Evolutionary conservation across 2,329 filamentous ascomycete species (phyloP).

Genomic region (Lachnellula arida): DNA sequence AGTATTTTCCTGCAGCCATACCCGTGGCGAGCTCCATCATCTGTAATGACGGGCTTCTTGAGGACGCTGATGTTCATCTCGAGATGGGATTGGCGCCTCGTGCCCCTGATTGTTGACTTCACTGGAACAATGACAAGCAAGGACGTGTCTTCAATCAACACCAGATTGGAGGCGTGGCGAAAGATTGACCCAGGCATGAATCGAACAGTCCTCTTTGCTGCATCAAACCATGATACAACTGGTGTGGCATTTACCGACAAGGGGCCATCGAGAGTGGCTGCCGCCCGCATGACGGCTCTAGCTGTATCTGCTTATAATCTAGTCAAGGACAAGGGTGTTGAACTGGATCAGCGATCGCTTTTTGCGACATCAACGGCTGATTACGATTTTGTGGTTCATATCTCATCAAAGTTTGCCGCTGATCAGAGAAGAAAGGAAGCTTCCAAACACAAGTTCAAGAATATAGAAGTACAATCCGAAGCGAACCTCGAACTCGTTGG

Average conservation of each 20-base stretch:
- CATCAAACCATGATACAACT: conserved; percentile 70
- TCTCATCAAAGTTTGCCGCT: conserved; percentile 39
- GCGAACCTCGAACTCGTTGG: conserved; percentile 41
- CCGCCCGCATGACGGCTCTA: conserved; percentile 75
- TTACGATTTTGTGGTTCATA: conserved; percentile 80
- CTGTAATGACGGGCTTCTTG: conserved; percentile 73
- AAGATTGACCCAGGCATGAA: conserved; percentile 88
- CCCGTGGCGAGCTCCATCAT: conserved; percentile 75
- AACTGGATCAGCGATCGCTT: conserved; percentile 53
- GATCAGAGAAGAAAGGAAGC: conserved; percentile 33
- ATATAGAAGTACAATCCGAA: conserved; percentile 60
- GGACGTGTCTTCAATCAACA: conserved; percentile 59
- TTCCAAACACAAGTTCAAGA: conserved; percentile 64
- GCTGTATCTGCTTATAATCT: conserved; percentile 70
- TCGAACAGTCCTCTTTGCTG: conserved; percentile 72
- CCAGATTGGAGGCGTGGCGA: conserved; percentile 77
- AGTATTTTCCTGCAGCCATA: conserved; percentile 76
- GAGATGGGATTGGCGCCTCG: conserved; percentile 85
- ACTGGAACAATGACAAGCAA: conserved; percentile 57
- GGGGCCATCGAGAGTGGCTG: conserved; percentile 74
- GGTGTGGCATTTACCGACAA: conserved; percentile 78
- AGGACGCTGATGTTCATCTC: conserved; percentile 75
- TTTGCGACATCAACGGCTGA: conserved; percentile 71
- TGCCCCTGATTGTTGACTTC: conserved; percentile 77
- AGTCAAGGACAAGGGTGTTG: conserved; percentile 48